Evolutionary conservation across 768 basidiomycete genomes (phyloP), one percentile per base, ranked within the genome.

Genomic region (Collybiopsis luxurians): DNA sequence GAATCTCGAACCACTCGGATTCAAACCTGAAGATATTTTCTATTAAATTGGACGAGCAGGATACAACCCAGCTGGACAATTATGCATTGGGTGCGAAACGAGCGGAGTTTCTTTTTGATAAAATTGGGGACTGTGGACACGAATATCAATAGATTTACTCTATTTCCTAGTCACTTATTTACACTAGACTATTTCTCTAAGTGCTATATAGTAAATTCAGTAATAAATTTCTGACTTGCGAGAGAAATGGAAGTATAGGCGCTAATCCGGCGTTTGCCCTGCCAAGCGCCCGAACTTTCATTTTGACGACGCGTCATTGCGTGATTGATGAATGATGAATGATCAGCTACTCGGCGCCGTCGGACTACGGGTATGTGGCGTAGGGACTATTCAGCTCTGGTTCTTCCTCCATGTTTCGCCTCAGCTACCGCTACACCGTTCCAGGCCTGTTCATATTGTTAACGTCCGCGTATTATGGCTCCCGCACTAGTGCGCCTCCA

Each of bases 41-140:
- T 4, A 76, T 85, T 63, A 65, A 60, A 4, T 66, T 85, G 52
- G 70, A 70, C 4, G 71, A 71, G 1, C 73, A 72, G 13, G 84
- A 85, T 61, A 70, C 73, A 38, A 60, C 64, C 11, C 71, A 61
- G 36, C 80, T 85, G 57, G 77, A 82, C 42, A 67, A 64, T 0
- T 77, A 83, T 69, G 68, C 51, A 78, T 75, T 30, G 71, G 75
- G 40, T 74, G 78, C 2, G 66, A 36, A 34, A 21, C 74, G 30
- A 68, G 61, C 17, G 68, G 81, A 68, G 77, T 81, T 53, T 69
- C 67, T 24, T 27, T 61, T 42, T 38, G 48, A 48, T 3, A 69
- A 67, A 38, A 78, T 85, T 50, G 83, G 83, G 4, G 83, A 85
- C 64, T 85, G 83, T 61, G 83, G 84, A 24, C 79, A 78, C 1